A percentile compares a stretch with the other conserved stretches of the same genome.
Evolutionary conservation across 1,139 yeast genomes (phyloP).

Genomic region (Schwanniomyces etchellsii): DNA sequence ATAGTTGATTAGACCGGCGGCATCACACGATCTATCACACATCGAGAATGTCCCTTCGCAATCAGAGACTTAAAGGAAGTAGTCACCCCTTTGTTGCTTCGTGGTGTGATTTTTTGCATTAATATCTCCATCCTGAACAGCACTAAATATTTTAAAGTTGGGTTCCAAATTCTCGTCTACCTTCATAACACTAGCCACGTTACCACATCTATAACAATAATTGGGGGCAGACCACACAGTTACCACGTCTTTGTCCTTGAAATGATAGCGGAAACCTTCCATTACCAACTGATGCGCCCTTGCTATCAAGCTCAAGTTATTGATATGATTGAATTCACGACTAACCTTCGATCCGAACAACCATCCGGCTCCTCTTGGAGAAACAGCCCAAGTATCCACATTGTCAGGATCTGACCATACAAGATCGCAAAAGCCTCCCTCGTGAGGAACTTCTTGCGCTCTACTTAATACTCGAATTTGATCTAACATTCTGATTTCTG

Average conservation of each 20-base stretch:
- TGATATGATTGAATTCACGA: conserved; percentile 88
- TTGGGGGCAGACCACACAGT: conserved; percentile 99
- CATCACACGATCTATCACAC: too few relatives aligned
- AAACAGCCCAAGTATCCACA: conserved; percentile 97
- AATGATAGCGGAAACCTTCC: conserved; percentile 97
- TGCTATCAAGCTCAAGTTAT: conserved; percentile 81
- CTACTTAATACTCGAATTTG: conserved; percentile 90
- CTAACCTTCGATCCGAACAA: conserved; percentile 90
- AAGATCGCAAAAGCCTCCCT: conserved; percentile 96
- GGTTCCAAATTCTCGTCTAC: conserved; percentile 84
- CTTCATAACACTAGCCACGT: conserved; percentile 97
- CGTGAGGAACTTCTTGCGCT: conserved; percentile 99
- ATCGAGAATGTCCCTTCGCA: too few relatives aligned
- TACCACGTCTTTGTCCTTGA: conserved; percentile 90
- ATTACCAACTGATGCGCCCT: conserved; percentile 97
- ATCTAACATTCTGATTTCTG: conserved; percentile 94
- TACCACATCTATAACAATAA: conserved; percentile 96
- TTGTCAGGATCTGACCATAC: conserved; percentile 99
- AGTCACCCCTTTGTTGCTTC: conserved; percentile 76
- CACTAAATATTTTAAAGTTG: conserved; percentile 87
- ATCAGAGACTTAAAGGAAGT: conserved; percentile 58
- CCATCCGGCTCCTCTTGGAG: conserved; percentile 99
- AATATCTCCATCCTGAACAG: conserved; percentile 84
- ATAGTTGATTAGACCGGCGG: too few relatives aligned
- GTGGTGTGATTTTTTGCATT: conserved; percentile 61